Evolutionary conservation across 352 stramenopile species (phyloP), one percentile per base, ranked within the genome.

Genomic region (Globisporangium paroecandrum): DNA sequence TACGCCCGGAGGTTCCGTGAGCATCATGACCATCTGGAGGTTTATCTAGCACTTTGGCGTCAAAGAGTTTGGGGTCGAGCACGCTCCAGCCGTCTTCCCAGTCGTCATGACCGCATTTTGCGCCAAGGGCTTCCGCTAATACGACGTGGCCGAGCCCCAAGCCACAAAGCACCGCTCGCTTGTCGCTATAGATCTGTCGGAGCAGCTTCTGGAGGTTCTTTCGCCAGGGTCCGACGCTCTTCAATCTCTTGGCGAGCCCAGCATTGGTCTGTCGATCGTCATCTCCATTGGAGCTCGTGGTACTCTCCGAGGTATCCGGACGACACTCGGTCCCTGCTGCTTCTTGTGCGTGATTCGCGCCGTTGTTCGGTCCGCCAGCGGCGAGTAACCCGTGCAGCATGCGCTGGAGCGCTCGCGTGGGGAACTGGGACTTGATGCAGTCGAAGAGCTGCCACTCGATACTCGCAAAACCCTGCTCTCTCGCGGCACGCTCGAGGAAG

Each of bases 371-470:
- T 4, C 76, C 76, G 5, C 76, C 73, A 12, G 76, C 73, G 27
- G 79, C 67, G 22, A 83, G 69, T 24, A 79, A 79, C 2, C 66
- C 76, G 46, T 78, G 66, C 15, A 78, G 10, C 0, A 68, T 46
- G 3, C 69, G 73, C 43, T 75, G 73, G 4, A 75, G 65, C 7
- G 76, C 70, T 15, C 64, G 64, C 9, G 76, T 66, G 5, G 76
- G 76, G 27, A 79, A 78, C 25, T 80, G 63, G 4, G 73, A 76
- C 38, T 77, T 71, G 36, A 78, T 32, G 58, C 76, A 83, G 54
- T 83, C 73, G 41, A 83, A 83, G 1, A 80, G 29, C 38, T 73
- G 43, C 76, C 73, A 80, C 66, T 78, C 70, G 13, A 83, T 68
- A n/a, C 29, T 22, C 5, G 38, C 55, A 32, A 72, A 25, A 10